Base-by-base conservation (phyloP, 129 eudicot genomes). In the Heracleum sosnowskyi region DNA sequence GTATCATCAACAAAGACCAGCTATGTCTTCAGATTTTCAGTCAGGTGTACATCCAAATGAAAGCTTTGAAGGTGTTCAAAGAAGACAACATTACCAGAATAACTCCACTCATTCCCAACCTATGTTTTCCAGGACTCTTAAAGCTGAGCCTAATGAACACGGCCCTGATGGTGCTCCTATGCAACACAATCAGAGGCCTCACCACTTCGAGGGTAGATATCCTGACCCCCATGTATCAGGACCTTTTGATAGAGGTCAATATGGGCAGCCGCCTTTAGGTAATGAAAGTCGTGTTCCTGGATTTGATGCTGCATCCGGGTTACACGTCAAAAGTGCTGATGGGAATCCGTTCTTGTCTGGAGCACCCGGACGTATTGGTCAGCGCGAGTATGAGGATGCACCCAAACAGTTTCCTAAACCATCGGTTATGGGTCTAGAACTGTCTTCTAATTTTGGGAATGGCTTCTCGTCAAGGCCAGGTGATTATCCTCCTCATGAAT, bases 151-250 rank as follows among this genome's bases (percentile, higher is more conserved):
- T 49, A 15, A 24, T n/a, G 84, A 86, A 24, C 68, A 49, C 74
- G 91, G 86, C 62, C 79, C 86, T 76, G 96, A 85, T 79, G 87
- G 79, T 37, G 34, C 72, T 80, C 91, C 82, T 31, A 85, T 80
- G 84, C 81, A 79, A 77, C 84, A 63, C 51, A 83, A 81, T 76
- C 93, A 82, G 77, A 79, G 91, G 84, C 85, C 86, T 41, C 82
- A 79, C 76, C 78, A 70, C 49, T 85, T 80, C 74, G 90, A 88
- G 75, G 77, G 81, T 68, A 83, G 90, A 77, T 82, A 82, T 44
- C 71, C 83, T 80, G 89, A 86, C 47, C 74, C 85, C 24, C 80
- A 71, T 75, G 37, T 81, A 34, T 77, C 87, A 53, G 97, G 91
- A 45, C 42, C 87, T 78, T 26, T 74, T 36, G 97, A 86, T 45